phyloP scores from a whole-genome alignment of 1,139 yeast genomes.

The Kurtzmaniella quercitrusa region DNA sequence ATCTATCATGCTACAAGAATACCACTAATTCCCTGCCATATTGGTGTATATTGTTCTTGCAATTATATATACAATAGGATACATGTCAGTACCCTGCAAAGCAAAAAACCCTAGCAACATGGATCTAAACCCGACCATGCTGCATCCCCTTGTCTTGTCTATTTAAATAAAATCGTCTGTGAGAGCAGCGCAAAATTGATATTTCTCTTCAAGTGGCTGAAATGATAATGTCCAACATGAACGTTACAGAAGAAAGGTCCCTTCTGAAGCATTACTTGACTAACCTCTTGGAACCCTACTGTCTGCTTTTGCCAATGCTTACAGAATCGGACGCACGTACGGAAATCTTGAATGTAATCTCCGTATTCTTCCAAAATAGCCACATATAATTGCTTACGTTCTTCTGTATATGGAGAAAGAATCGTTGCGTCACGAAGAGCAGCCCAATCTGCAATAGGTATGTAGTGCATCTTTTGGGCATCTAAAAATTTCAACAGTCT shows the following conservation, averaged over 20 bases:
- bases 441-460: constrained; percentile 86
- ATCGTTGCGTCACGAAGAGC: constrained; percentile 78
- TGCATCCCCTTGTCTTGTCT: not conserved
- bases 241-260: constrained; percentile 10
- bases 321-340: constrained; percentile 28
- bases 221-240: constrained; percentile 23
- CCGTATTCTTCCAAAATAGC: constrained; percentile 52
- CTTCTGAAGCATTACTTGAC: constrained; percentile 8
- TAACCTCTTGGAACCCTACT: constrained; percentile 18
- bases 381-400: constrained; percentile 54
- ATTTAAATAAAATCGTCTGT: not conserved
- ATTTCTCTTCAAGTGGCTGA: constrained; percentile 24
- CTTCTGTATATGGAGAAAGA: constrained; percentile 36
- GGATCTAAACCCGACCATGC: not conserved
- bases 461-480: constrained; percentile 49
- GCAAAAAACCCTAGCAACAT: not conserved
- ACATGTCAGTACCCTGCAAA: no score
- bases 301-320: constrained; percentile 30
- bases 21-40: no score
- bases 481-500: constrained; percentile 54
- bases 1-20: no score
- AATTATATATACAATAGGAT: no score
- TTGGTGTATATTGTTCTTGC: no score
- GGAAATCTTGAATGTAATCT: constrained; percentile 39
- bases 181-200: constrained; percentile 20